Conservation (phyloP, 192 early-diverging fungal genomes). For the Coemansia sp. region DNA sequence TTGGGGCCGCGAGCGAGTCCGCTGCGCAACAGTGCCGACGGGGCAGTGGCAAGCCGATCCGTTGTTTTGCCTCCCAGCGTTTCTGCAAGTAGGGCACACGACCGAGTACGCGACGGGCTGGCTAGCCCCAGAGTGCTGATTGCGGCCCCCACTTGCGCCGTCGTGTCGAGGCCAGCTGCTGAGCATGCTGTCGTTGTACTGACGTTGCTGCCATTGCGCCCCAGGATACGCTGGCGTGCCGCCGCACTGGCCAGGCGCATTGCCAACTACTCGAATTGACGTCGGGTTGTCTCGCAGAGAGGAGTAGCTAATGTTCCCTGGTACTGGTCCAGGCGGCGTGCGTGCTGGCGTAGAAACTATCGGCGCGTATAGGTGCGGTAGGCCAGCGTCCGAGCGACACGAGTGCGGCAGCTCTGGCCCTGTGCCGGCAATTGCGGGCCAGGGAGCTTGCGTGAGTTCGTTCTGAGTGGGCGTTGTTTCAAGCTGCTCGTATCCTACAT, state of each 20-base stretch:
- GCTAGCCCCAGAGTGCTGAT: not conserved
- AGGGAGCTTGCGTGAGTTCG: not conserved
- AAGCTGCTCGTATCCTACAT: slow-evolving; percentile 36
- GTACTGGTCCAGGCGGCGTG: slow-evolving; percentile 4
- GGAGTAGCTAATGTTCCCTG: slow-evolving; percentile 14
- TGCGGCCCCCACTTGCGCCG: not conserved
- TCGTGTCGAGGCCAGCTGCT: slow-evolving; percentile 16
- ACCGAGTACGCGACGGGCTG: slow-evolving; percentile 7
- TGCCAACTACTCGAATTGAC: slow-evolving; percentile 6
- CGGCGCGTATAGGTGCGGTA: not conserved
- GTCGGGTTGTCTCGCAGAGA: slow-evolving; percentile 24
- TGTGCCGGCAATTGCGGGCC: not conserved
- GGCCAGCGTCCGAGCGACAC: not conserved
- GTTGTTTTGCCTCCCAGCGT: slow-evolving; percentile 26
- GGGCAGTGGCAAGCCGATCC: slow-evolving; percentile 31
- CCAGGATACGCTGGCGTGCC: not conserved
- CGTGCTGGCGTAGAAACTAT: not conserved
- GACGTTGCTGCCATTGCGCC: not conserved
- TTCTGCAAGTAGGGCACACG: slow-evolving; percentile 24
- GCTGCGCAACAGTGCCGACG: slow-evolving; percentile 11
- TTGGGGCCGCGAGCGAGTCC: slow-evolving; percentile 12
- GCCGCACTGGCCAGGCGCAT: not conserved
- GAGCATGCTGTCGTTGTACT: slow-evolving; percentile 8
- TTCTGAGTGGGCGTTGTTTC: slow-evolving; percentile 20
- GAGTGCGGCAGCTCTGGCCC: not conserved